These are phyloP conservation scores for Marasmius oreades DNA, from an alignment of 1,284 basidiomycete genomes.

Conservation along the genomic window DNA sequence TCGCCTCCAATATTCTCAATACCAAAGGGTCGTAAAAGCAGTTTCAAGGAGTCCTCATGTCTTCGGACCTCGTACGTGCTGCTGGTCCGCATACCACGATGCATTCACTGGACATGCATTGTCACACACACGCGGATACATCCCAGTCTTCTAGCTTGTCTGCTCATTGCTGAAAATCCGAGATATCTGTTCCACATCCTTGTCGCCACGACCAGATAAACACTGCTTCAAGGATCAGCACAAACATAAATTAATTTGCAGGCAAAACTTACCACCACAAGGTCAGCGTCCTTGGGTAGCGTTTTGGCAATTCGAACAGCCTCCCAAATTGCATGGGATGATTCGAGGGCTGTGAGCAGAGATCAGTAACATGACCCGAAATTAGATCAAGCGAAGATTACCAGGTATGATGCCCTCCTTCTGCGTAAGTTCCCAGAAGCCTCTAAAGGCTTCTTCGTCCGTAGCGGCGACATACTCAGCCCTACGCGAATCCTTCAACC, in stretches of 20 bases:
- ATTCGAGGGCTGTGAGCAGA: slow-evolving; percentile 74
- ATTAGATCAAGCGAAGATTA: slow-evolving; percentile 30
- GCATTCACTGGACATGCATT: not conserved
- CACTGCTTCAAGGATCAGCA: slow-evolving; percentile 45
- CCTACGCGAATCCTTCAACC: slow-evolving; percentile 90
- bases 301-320: slow-evolving; percentile 85
- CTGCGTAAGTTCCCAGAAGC: slow-evolving; percentile 90
- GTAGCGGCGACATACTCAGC: slow-evolving; percentile 94
- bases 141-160: slow-evolving; percentile 91
- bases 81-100: no score
- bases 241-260: no score
- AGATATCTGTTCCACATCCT: slow-evolving; percentile 92
- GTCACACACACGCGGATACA: slow-evolving; percentile 28
- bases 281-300: slow-evolving; percentile 78
- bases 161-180: slow-evolving; percentile 88
- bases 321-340: slow-evolving; percentile 94
- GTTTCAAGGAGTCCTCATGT: no score
- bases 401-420: slow-evolving; percentile 97
- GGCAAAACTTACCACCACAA: slow-evolving; percentile 76
- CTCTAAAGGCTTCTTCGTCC: slow-evolving; percentile 89
- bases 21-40: no score
- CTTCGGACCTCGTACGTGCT: no score
- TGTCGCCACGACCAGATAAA: slow-evolving; percentile 88
- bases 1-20: no score
- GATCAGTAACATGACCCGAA: slow-evolving; percentile 6